Evolutionary conservation across 768 basidiomycete genomes (phyloP).

Genomic region (Lentinula aciculospora): DNA sequence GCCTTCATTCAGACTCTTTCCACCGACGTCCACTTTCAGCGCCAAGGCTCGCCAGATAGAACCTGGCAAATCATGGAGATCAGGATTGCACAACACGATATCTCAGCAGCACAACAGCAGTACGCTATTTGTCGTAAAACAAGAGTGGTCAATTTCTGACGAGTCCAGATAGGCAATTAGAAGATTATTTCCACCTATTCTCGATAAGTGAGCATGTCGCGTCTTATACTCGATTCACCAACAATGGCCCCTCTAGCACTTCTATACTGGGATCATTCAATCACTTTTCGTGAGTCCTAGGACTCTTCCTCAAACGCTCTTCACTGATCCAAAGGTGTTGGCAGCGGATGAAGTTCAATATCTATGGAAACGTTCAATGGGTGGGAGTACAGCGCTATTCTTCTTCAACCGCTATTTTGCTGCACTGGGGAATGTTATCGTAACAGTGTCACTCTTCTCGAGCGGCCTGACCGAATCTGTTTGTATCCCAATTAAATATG

Average conservation of each 20-base stretch:
- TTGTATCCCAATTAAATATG: not conserved
- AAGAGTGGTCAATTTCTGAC: not conserved
- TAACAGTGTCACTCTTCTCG: constrained; percentile 4
- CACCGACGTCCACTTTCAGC: not conserved
- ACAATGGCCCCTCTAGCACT: not conserved
- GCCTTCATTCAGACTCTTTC: not conserved
- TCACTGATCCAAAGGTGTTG: not conserved
- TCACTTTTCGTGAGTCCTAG: constrained; percentile 2
- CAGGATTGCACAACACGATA: not conserved
- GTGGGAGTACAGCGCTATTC: not conserved
- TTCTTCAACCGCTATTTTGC: constrained; percentile 7
- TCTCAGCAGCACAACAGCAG: not conserved
- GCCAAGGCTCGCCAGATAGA: not conserved
- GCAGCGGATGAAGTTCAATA: constrained; percentile 4
- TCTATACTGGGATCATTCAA: constrained; percentile 4
- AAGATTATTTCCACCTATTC: constrained; percentile 4
- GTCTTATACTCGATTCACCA: not conserved
- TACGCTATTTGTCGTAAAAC: not conserved
- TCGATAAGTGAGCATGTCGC: not conserved
- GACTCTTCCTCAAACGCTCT: not conserved
- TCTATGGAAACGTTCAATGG: constrained; percentile 5
- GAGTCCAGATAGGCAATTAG: not conserved
- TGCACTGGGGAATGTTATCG: not conserved
- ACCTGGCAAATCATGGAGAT: not conserved
- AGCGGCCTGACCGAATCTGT: not conserved